Evolutionary conservation across 192 early-diverging fungal genomes (phyloP).

Genomic region (Coemansia sp.): DNA sequence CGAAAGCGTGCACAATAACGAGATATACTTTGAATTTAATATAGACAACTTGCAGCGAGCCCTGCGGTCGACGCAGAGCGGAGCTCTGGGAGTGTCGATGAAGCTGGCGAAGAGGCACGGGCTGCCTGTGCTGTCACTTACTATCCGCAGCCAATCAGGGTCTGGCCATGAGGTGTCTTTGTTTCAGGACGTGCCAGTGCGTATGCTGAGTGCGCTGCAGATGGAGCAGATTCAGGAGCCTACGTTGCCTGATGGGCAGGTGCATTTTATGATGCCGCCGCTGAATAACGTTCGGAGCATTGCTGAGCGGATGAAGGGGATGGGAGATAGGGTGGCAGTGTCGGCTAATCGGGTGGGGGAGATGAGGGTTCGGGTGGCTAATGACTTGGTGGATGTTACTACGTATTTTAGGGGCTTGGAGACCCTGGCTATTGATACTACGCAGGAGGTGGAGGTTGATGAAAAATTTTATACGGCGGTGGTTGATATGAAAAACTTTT

Average conservation of each 20-base stretch:
- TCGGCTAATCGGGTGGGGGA: conserved; percentile 72
- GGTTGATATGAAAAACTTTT: conserved; percentile 71
- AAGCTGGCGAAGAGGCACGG: conserved; percentile 63
- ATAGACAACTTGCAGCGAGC: conserved; percentile 67
- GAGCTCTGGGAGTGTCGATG: conserved; percentile 54
- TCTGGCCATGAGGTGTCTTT: conserved; percentile 32
- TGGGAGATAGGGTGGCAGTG: conserved; percentile 62
- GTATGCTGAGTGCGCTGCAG: conserved; percentile 55
- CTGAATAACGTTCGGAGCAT: conserved; percentile 64
- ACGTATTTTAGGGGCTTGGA: conserved; percentile 60
- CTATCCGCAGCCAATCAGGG: conserved; percentile 33
- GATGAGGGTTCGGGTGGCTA: conserved; percentile 58
- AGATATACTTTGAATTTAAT: conserved; percentile 69
- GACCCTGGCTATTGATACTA: conserved; percentile 60
- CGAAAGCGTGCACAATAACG: conserved; percentile 62
- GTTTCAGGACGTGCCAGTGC: conserved; percentile 63
- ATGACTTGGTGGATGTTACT: conserved; percentile 59
- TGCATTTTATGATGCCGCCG: conserved; percentile 77
- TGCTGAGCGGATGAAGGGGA: conserved; percentile 62
- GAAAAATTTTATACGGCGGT: conserved; percentile 62
- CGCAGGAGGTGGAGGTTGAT: conserved; percentile 33
- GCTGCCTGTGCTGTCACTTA: conserved; percentile 26
- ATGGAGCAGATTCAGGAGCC: conserved; percentile 61
- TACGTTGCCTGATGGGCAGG: conserved; percentile 58
- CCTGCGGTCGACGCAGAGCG: conserved; percentile 58